Evolutionary conservation across 2,329 filamentous ascomycete genomes (phyloP).

Genomic region (Sporothrix euskadiensis): DNA sequence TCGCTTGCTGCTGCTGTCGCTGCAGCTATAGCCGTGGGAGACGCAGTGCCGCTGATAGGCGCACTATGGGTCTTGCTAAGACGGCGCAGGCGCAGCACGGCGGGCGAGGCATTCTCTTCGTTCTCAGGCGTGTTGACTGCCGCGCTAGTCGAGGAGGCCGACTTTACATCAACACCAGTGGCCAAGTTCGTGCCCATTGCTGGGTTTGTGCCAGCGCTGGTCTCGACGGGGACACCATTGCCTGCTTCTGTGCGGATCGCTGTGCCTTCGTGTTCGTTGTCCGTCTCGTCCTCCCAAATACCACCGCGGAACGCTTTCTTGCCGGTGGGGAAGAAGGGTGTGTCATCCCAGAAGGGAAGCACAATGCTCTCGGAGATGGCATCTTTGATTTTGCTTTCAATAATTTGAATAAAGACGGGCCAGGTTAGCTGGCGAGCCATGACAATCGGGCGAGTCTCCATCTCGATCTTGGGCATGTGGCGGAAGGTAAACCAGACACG

Average conservation of each 20-base stretch:
- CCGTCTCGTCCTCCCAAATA: conserved; percentile 64
- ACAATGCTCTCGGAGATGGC: conserved; percentile 91
- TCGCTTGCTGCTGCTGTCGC: neutral
- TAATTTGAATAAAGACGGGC: conserved; percentile 84
- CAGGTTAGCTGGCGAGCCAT: conserved; percentile 95
- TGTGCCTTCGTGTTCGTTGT: conserved; percentile 40
- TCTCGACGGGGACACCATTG: conserved; percentile 50
- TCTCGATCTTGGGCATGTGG: conserved; percentile 88
- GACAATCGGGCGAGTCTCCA: conserved; percentile 93
- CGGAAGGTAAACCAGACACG: conserved; percentile 95
- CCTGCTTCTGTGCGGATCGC: conserved; percentile 41
- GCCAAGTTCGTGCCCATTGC: neutral
- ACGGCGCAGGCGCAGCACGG: conserved; percentile 44
- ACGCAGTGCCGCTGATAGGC: conserved; percentile 40
- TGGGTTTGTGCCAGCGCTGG: neutral
- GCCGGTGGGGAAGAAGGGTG: conserved; percentile 82
- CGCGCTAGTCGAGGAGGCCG: neutral
- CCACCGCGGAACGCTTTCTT: conserved; percentile 80
- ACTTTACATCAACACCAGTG: neutral
- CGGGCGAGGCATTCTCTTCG: conserved; percentile 40
- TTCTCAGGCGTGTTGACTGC: conserved; percentile 44
- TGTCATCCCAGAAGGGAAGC: conserved; percentile 92
- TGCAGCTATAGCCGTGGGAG: conserved; percentile 50
- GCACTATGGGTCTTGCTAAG: conserved; percentile 59
- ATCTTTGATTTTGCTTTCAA: conserved; percentile 92